Percentiles rank a stretch among this genome's conserved stretches.
Conservation (phyloP, 345 rosid species). For the Syzygium aromaticum region DNA sequence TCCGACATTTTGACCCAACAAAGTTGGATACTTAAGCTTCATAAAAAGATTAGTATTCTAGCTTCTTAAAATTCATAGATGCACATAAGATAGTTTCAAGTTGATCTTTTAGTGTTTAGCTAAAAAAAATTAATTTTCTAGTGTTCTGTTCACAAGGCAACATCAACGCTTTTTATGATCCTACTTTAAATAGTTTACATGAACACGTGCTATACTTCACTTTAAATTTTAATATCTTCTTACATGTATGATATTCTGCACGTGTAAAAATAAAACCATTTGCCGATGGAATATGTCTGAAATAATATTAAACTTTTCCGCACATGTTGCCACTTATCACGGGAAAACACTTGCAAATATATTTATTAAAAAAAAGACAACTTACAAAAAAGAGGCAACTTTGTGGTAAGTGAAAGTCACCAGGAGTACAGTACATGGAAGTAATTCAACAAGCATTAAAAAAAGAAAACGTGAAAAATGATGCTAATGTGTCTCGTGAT, state of each 20-base stretch:
- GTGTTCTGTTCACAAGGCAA: no score
- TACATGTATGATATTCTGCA: not conserved
- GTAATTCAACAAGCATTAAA: not conserved
- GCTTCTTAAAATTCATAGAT: no score
- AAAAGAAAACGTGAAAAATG: not conserved
- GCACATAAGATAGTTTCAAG: no score
- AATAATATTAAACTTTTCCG: no score
- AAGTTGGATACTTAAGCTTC: no score
- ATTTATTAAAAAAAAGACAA: not conserved
- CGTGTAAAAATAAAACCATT: no score
- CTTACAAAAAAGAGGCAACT: not conserved
- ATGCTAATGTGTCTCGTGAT: not conserved
- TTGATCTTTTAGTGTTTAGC: no score
- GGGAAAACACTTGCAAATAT: not conserved
- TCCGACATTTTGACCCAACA: no score
- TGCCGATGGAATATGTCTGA: not conserved
- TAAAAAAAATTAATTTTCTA: no score
- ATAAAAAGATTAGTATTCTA: no score
- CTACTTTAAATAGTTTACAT: not conserved
- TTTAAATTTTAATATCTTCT: not conserved
- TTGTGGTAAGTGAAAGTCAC: not conserved
- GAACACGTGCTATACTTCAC: not conserved
- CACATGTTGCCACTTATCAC: not conserved
- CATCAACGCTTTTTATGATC: no score
- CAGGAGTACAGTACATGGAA: not conserved